Evolutionary conservation across 2,329 filamentous ascomycete genomes (phyloP).

Genomic region (Ilyonectria mors-panacis): DNA sequence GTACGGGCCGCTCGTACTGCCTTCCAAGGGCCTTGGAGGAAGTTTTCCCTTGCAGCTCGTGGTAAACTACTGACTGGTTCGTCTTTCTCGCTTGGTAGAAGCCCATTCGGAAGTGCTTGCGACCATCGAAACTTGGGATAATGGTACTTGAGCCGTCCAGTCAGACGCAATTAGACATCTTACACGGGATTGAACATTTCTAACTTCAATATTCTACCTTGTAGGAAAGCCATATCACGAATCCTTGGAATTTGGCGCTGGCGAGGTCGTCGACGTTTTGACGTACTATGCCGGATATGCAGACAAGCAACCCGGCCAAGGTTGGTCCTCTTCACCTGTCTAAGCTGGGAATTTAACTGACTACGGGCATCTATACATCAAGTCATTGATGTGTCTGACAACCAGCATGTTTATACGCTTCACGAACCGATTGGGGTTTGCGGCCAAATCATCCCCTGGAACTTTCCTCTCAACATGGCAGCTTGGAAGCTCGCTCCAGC

Average conservation of each 20-base stretch:
- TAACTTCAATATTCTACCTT: neutral
- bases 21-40: too few species aligned
- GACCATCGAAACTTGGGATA: neutral
- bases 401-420: neutral
- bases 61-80: too few species aligned
- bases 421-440: conserved; percentile 10
- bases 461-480: neutral
- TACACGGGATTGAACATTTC: neutral
- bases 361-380: neutral
- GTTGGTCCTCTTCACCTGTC: neutral
- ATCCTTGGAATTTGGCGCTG: neutral
- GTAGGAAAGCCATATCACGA: neutral
- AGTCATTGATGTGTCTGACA: neutral
- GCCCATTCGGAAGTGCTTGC: neutral
- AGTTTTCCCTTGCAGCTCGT: too few species aligned
- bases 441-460: neutral
- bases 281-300: neutral
- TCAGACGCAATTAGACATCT: too few species aligned
- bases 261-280: neutral
- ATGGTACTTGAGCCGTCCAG: neutral
- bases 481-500: conserved; percentile 10
- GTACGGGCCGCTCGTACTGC: too few species aligned
- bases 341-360: neutral
- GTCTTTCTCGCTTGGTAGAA: too few species aligned
- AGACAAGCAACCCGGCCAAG: neutral